Evolutionary conservation across 23 red algal species (phyloP).

Genomic region (Gracilaria vermiculophylla): DNA sequence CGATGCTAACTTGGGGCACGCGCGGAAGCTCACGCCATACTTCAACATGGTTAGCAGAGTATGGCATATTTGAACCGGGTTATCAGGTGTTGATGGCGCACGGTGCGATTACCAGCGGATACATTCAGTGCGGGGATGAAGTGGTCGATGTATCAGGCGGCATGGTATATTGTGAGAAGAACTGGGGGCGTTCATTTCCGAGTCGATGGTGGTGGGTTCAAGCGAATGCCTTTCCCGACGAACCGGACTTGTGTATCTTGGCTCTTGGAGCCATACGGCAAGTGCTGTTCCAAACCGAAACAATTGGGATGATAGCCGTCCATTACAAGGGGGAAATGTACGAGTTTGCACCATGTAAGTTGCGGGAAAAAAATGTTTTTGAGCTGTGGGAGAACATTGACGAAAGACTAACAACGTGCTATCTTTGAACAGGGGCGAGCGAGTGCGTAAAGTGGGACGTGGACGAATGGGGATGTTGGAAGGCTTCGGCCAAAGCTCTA

Average conservation of each 20-base stretch:
- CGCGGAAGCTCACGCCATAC: constrained; percentile 39
- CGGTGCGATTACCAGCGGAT: constrained; percentile 42
- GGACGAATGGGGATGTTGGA: constrained; percentile 51
- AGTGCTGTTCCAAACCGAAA: constrained; percentile 37
- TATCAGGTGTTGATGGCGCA: constrained; percentile 89
- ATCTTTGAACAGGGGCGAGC: not conserved
- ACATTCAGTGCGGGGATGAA: not conserved
- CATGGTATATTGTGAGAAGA: constrained; percentile 89
- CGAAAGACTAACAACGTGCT: not conserved
- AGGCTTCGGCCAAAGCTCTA: constrained; percentile 14
- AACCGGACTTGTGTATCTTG: constrained; percentile 59
- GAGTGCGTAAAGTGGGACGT: constrained; percentile 41
- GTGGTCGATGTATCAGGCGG: constrained; percentile 28
- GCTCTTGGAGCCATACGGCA: constrained; percentile 60
- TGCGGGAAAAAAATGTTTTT: not conserved
- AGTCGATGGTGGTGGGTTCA: constrained; percentile 91
- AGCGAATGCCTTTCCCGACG: constrained; percentile 48
- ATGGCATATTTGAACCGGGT: constrained; percentile 90
- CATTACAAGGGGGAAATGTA: constrained; percentile 58
- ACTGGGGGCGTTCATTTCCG: constrained; percentile 92
- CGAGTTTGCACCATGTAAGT: constrained; percentile 83
- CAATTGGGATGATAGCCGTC: constrained; percentile 67
- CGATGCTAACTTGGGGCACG: constrained; percentile 42
- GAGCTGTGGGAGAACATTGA: too few species aligned
- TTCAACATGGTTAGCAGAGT: constrained; percentile 72